These are phyloP conservation scores for Colletotrichum trifolii DNA, from an alignment of 2,329 filamentous ascomycete species.

Conservation along the genomic window DNA sequence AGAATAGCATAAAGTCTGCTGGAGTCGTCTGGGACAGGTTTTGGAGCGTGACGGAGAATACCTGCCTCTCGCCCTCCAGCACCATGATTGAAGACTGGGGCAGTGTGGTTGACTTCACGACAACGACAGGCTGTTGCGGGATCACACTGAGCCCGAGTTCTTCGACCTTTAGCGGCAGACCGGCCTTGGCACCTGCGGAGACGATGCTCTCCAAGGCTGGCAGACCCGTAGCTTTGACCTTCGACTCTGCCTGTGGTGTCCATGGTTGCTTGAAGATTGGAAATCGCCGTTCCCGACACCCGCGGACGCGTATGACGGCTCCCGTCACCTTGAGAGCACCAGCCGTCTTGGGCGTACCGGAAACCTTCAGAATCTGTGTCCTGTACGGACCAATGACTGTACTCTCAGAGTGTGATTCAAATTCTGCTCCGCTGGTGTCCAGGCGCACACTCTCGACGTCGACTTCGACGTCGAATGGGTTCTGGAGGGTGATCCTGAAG, in stretches of 20 bases:
- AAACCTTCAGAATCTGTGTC: slow-evolving; percentile 80
- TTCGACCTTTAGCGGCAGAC: slow-evolving; percentile 57
- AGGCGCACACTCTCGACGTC: slow-evolving; percentile 86
- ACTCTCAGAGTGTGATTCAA: slow-evolving; percentile 73
- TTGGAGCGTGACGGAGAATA: slow-evolving; percentile 81
- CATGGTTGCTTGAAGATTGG: slow-evolving; percentile 84
- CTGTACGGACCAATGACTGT: slow-evolving; percentile 83
- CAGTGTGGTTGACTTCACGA: slow-evolving; percentile 80
- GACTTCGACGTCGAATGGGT: slow-evolving; percentile 92
- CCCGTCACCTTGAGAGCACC: slow-evolving; percentile 81
- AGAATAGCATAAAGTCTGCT: slow-evolving; percentile 87
- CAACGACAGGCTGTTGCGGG: slow-evolving; percentile 79
- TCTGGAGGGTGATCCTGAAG: slow-evolving; percentile 88
- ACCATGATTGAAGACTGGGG: slow-evolving; percentile 91
- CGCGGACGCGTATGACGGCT: slow-evolving; percentile 81
- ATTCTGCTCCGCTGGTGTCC: slow-evolving; percentile 77
- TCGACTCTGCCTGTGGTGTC: slow-evolving; percentile 75
- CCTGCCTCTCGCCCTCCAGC: slow-evolving; percentile 85
- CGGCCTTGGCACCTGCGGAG: slow-evolving; percentile 50
- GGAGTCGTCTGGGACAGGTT: slow-evolving; percentile 79
- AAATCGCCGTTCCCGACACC: slow-evolving; percentile 85
- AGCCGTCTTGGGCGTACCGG: slow-evolving; percentile 72
- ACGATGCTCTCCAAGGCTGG: slow-evolving; percentile 63
- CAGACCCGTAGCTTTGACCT: slow-evolving; percentile 81
- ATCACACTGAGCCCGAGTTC: slow-evolving; percentile 79